A percentile compares a stretch with the other conserved stretches of the same genome.
Conservation (phyloP, 495 filamentous ascomycete genomes). For the Trypethelium eluteriae region DNA sequence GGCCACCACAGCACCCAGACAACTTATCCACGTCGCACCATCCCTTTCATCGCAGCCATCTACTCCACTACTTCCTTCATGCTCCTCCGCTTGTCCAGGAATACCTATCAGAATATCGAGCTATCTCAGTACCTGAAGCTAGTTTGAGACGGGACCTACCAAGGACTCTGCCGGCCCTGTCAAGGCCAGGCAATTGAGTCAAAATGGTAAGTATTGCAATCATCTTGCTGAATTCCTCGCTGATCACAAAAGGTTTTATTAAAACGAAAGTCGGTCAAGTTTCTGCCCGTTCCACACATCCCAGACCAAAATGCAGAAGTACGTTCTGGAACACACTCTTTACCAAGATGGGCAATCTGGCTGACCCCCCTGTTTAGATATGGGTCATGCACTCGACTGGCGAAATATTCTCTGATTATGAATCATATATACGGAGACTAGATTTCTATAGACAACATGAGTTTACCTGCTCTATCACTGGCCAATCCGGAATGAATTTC, state of each 20-base stretch:
- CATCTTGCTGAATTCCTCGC: background rate
- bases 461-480: constrained; percentile 92
- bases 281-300: constrained; percentile 61
- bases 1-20: background rate
- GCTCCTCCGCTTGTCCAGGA: background rate
- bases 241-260: constrained; percentile 64
- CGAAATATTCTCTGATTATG: constrained; percentile 84
- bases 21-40: background rate
- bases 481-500: constrained; percentile 86
- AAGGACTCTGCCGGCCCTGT: background rate
- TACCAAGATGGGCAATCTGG: constrained; percentile 16
- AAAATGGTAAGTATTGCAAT: background rate
- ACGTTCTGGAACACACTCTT: constrained; percentile 25
- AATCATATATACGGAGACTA: constrained; percentile 71
- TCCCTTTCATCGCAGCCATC: background rate
- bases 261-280: constrained; percentile 92
- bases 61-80: background rate
- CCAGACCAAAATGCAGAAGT: constrained; percentile 77
- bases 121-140: background rate
- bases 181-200: background rate
- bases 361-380: constrained; percentile 49
- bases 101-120: background rate
- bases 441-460: constrained; percentile 48
- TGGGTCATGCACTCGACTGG: constrained; percentile 86
- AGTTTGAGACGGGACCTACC: background rate